Evolutionary conservation across 129 eudicot genomes (phyloP), one percentile per base, ranked within the genome.

Genomic region (Silybum marianum): DNA sequence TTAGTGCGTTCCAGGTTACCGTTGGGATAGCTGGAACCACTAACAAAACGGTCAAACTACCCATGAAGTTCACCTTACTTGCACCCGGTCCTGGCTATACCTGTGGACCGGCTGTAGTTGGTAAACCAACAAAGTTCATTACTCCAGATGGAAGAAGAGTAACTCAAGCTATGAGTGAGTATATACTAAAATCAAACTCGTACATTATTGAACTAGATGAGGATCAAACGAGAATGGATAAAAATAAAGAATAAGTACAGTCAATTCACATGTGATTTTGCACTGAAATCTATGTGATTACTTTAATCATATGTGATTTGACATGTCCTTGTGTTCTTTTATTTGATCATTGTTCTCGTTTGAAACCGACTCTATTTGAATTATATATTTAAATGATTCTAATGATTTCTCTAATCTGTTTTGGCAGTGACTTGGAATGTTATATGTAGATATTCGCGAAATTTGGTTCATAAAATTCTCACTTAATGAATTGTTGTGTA

Each of bases 111-210:
- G 99, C 88, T 71, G 87, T 86, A 66, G 74, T 90, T 22, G 97
- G 74, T 72, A 92, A 82, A 73, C 91, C 96, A 10, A 95, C 94
- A n/a, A 86, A 89, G 80, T 90, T 85, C 74, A 74, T 84, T 34
- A 79, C 93, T 13, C 0, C 79, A 66, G 97, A 95, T 85, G 94
- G 97, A 83, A 84, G 98, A 81, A 90, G 98, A 85, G 86, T 81
- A 21, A 95, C 97, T 32, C 98, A 95, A 84, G 97, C 96, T 62
- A 86, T 95, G 98, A 95, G 98, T 95, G 88, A 92, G 97, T 85
- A 54, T 54, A 76, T 36, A 36, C 44, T 44, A 16, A 1, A 54
- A 24, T n/a, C 9, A 69, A 75, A 24, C 51, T 19, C 13, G 19
- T 71, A 30, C 3, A 60, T 76, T 70, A 8, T 25, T 18, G 34